Conservation (phyloP, 805 yeast species). For the Yamadazyma scolyti region DNA sequence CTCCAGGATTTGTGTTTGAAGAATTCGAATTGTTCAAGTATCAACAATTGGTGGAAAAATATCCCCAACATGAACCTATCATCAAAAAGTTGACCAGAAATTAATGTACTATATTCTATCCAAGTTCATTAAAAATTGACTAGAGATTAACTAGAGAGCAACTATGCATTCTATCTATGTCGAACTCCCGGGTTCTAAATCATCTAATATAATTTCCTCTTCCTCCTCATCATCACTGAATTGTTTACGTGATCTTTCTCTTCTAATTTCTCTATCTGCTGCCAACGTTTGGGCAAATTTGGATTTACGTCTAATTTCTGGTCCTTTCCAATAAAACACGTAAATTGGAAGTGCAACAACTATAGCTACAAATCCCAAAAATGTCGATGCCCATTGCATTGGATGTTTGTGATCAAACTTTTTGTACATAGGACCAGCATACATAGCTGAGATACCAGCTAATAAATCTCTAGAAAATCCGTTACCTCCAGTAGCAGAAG, state of each 20-base stretch:
- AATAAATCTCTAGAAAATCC: conserved; percentile 40
- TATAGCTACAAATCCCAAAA: conserved; percentile 30
- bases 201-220: conserved; percentile 9
- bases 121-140: no score
- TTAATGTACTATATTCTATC: neutral
- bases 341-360: conserved; percentile 34
- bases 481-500: conserved; percentile 43
- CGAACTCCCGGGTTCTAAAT: no score
- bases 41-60: conserved; percentile 12
- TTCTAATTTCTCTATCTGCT: conserved; percentile 19
- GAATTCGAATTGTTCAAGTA: conserved; percentile 17
- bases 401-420: conserved; percentile 27
- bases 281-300: conserved; percentile 37
- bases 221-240: conserved; percentile 7
- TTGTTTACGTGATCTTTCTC: conserved; percentile 5
- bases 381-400: conserved; percentile 37
- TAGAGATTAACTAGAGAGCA: no score
- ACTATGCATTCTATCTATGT: no score
- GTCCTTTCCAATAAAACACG: conserved; percentile 39
- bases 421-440: conserved; percentile 33
- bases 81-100: conserved; percentile 14
- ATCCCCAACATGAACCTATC: conserved; percentile 16
- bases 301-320: conserved; percentile 27
- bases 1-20: conserved; percentile 20
- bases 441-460: conserved; percentile 38